Evolutionary conservation across 2,329 filamentous ascomycete genomes (phyloP), one percentile per base, ranked within the genome.

Genomic region (Pyrenophora tritici-repentis): DNA sequence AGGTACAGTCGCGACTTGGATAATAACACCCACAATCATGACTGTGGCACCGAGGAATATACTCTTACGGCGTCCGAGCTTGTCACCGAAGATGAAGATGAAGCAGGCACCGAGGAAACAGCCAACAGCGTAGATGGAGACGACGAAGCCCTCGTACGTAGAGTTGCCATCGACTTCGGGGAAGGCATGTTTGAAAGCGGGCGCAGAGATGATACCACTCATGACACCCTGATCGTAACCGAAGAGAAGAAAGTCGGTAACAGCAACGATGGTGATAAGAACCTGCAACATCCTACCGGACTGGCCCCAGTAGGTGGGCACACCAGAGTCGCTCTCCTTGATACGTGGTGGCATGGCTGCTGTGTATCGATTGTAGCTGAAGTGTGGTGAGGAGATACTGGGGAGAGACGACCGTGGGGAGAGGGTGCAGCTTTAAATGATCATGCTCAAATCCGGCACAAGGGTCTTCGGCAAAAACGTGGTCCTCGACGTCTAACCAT

Each of bases 41-140:
- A 75, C 62, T 3, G 53, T 18, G 6, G 71, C 73, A 17, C 75
- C 76, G 4, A 77, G 57, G 48, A 78, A 73, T 50, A 79, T 77
- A 4, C 74, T 68, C 36, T 68, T 71, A 50, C 75, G 69, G 14
- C 76, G 74, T 36, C 77, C 77, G 6, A 78, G 65, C 44, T 66
- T 66, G 56, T 78, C 75, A 29, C 74, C 75, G 14, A 65, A 66
- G 3, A 57, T 42, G 24, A 76, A 68, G 50, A 71, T 69, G 56
- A 75, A 72, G 54, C 73, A 67, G 6, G 75, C 73, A 35, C 75
- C 75, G 16, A 75, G 56, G 24, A 77, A 65, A 50, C 74, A 77
- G n/a, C 79, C 79, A 31, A 81, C 65, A 54, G 79, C 78, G 67
- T 81, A 82, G 58, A 79, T 80, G 22, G 79, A 73, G 6, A 77